Conservation (phyloP, 345 rosid species). For the Rhizophora apiculata region DNA sequence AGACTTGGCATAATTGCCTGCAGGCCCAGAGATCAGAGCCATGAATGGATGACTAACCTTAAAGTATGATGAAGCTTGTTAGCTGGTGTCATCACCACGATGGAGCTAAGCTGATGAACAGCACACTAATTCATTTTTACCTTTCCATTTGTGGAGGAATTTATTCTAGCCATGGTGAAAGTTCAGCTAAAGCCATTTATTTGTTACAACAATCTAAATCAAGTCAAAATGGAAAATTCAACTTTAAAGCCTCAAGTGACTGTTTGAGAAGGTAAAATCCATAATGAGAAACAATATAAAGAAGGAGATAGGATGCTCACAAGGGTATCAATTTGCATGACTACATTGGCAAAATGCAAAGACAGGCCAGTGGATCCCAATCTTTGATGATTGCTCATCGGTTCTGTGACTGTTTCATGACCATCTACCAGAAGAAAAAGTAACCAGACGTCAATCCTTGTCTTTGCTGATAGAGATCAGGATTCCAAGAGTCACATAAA, state of each 20-base stretch:
- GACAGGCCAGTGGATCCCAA: slow-evolving; percentile 86
- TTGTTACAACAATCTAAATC: no score
- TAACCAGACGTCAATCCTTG: not conserved
- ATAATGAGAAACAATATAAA: not conserved
- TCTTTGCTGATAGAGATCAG: no score
- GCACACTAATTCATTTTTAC: no score
- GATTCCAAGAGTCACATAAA: not conserved
- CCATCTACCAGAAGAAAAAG: slow-evolving; percentile 13
- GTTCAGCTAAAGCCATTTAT: no score
- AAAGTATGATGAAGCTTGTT: no score
- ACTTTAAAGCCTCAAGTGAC: not conserved
- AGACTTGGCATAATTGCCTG: no score
- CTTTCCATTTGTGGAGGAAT: no score
- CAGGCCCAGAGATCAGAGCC: no score
- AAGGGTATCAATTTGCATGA: slow-evolving; percentile 70
- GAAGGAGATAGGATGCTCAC: slow-evolving; percentile 43
- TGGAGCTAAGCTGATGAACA: no score
- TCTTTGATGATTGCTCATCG: slow-evolving; percentile 29
- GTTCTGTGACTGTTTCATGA: slow-evolving; percentile 2
- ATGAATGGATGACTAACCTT: no score
- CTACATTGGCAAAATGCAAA: slow-evolving; percentile 74
- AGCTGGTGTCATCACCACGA: no score
- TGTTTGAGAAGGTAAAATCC: not conserved
- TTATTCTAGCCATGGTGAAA: no score
- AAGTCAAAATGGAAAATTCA: not conserved